Evolutionary conservation across 1,284 basidiomycete species (phyloP).

Genomic region (Tylopilus sp.): DNA sequence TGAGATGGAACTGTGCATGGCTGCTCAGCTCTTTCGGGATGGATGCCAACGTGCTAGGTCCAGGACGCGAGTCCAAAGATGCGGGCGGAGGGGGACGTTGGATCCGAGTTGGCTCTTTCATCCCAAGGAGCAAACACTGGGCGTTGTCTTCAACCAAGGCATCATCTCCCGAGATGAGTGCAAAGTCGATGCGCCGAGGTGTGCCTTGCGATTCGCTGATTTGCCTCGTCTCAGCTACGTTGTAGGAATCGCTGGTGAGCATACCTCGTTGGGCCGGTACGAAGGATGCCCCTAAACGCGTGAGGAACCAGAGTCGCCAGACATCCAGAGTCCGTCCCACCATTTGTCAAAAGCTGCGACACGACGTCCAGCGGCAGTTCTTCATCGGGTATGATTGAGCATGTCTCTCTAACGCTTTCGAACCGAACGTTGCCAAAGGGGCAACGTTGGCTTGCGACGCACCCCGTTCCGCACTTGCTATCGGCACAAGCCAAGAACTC

Average conservation of each 20-base stretch:
- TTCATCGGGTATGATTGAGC: background rate
- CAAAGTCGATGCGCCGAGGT: slow-evolving; percentile 14
- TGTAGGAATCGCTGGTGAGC: background rate
- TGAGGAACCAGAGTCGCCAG: slow-evolving; percentile 9
- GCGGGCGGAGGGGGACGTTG: background rate
- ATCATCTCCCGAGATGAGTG: slow-evolving; percentile 7
- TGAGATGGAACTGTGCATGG: slow-evolving; percentile 15
- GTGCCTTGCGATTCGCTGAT: slow-evolving; percentile 11
- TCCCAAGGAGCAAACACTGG: slow-evolving; percentile 20
- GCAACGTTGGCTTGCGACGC: slow-evolving; percentile 7
- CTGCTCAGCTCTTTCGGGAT: slow-evolving; percentile 18
- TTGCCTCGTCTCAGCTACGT: slow-evolving; percentile 5
- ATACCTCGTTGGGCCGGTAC: slow-evolving; percentile 18
- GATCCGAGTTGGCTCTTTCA: slow-evolving; percentile 1
- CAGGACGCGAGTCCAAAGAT: background rate
- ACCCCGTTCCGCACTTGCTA: background rate
- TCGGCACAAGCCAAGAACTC: slow-evolving; percentile 6
- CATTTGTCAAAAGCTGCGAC: slow-evolving; percentile 10
- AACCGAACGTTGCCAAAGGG: slow-evolving; percentile 20
- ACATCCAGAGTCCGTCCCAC: background rate
- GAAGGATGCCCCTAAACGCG: slow-evolving; percentile 17
- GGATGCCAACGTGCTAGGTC: background rate
- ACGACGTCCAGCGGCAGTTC: slow-evolving; percentile 15
- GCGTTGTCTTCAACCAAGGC: background rate
- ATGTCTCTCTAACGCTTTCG: slow-evolving; percentile 2